These are phyloP conservation scores for Debaryomycetaceae sp. DNA, from an alignment of 1,139 yeast genomes.

Conservation along the genomic window DNA sequence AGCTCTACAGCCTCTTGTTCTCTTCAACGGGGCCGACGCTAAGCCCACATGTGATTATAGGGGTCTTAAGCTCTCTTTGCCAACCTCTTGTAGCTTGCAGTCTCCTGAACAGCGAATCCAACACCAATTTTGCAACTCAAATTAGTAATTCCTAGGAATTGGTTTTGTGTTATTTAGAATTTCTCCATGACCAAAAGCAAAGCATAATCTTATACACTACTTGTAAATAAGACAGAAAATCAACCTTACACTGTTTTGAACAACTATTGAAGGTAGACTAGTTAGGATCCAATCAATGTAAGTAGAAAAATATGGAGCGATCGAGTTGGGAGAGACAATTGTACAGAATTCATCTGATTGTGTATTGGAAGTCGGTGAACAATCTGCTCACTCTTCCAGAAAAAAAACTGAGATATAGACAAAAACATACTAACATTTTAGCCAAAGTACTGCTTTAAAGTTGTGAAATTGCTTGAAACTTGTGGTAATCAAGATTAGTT, in stretches of 20 bases:
- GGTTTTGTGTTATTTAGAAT: not conserved
- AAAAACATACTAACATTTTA: not conserved
- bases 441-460: not conserved
- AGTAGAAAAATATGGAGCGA: not conserved
- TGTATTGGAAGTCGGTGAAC: not conserved
- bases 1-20: too few relatives aligned
- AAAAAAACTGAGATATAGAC: not conserved
- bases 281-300: not conserved
- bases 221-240: not conserved
- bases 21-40: too few relatives aligned
- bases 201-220: not conserved
- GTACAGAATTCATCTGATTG: too few relatives aligned
- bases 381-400: not conserved
- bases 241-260: not conserved
- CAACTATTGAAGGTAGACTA: not conserved
- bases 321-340: too few relatives aligned
- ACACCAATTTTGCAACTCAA: not conserved
- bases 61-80: too few relatives aligned
- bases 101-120: too few relatives aligned
- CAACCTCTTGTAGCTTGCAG: too few relatives aligned
- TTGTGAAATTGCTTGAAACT: not conserved
- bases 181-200: not conserved
- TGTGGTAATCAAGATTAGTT: not conserved
- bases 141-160: not conserved
- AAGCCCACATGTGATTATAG: too few relatives aligned